These are phyloP conservation scores for Dictyostelium intermedium DNA, from an alignment of 78 protist species.

Conservation along the genomic window DNA sequence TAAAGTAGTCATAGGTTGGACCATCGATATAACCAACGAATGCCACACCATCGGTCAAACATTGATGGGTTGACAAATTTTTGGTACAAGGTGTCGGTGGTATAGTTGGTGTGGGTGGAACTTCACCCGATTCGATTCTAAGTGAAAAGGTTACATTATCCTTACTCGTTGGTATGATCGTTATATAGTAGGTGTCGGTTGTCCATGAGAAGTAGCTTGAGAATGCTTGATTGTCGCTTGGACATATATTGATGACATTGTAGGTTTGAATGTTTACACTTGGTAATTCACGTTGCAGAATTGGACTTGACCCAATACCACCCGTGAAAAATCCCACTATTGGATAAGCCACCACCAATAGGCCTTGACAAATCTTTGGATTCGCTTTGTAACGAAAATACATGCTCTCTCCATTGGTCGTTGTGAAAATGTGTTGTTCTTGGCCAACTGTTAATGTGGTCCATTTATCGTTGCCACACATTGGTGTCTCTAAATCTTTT, in stretches of 20 bases:
- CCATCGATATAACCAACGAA: not conserved
- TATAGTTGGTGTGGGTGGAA: not conserved
- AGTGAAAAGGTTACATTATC: not conserved
- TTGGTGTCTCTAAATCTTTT: not conserved
- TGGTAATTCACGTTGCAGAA: not conserved
- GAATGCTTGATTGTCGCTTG: constrained; percentile 13
- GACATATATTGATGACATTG: constrained; percentile 11
- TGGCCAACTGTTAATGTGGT: not conserved
- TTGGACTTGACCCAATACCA: not conserved
- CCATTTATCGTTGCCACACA: constrained; percentile 16
- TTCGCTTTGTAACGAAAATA: constrained; percentile 41
- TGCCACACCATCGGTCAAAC: constrained; percentile 30
- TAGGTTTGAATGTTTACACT: not conserved
- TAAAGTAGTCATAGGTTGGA: not conserved
- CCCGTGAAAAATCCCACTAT: not conserved
- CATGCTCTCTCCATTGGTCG: not conserved
- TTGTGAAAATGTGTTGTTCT: not conserved
- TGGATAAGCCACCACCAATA: not conserved
- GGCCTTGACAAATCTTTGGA: constrained; percentile 8
- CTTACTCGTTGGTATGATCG: not conserved
- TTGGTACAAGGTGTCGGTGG: not conserved
- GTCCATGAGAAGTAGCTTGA: constrained; percentile 2
- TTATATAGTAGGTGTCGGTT: constrained; percentile 14
- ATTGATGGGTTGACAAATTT: not conserved
- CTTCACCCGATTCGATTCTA: not conserved